Percentiles rank a stretch among this genome's conserved stretches.
These are phyloP conservation scores for Pleurostoma richardsiae DNA, from an alignment of 2,329 filamentous ascomycete genomes.

Conservation along the genomic window DNA sequence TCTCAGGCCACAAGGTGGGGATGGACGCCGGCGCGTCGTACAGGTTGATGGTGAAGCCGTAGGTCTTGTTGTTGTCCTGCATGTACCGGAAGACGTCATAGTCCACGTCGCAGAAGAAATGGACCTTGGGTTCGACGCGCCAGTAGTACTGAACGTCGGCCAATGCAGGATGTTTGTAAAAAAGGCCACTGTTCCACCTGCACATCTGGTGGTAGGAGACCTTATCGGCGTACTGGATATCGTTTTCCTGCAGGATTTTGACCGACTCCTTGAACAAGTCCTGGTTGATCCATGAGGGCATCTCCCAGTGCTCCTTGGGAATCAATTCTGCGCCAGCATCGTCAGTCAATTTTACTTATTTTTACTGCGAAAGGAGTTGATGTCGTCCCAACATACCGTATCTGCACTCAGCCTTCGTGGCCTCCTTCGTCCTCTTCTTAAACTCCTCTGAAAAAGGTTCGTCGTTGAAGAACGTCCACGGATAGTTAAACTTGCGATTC, in stretches of 20 bases:
- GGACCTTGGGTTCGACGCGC: slow-evolving; percentile 96
- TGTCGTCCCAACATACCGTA: slow-evolving; percentile 56
- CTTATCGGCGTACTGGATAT: slow-evolving; percentile 86
- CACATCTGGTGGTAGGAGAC: slow-evolving; percentile 98
- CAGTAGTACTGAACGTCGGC: slow-evolving; percentile 86
- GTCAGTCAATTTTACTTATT: slow-evolving; percentile 1
- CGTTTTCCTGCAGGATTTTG: slow-evolving; percentile 73
- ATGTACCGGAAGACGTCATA: slow-evolving; percentile 99
- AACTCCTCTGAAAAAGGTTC: slow-evolving; percentile 91
- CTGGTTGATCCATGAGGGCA: slow-evolving; percentile 86
- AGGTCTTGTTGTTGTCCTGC: slow-evolving; percentile 97
- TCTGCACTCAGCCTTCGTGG: slow-evolving; percentile 81
- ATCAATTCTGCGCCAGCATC: slow-evolving; percentile 60
- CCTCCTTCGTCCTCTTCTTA: slow-evolving; percentile 72
- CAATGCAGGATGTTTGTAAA: slow-evolving; percentile 93
- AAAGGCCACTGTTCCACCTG: slow-evolving; percentile 96
- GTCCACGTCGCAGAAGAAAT: slow-evolving; percentile 98
- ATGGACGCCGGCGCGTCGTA: slow-evolving; percentile 90
- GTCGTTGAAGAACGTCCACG: slow-evolving; percentile 99
- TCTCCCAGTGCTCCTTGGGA: slow-evolving; percentile 91
- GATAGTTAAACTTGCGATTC: slow-evolving; percentile 99
- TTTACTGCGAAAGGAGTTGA: slow-evolving; percentile 14
- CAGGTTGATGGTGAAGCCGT: slow-evolving; percentile 96
- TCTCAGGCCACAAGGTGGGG: slow-evolving; percentile 91
- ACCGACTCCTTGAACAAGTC: slow-evolving; percentile 83